Conservation (phyloP, 1,284 basidiomycete species). For the Sparassis latifolia region DNA sequence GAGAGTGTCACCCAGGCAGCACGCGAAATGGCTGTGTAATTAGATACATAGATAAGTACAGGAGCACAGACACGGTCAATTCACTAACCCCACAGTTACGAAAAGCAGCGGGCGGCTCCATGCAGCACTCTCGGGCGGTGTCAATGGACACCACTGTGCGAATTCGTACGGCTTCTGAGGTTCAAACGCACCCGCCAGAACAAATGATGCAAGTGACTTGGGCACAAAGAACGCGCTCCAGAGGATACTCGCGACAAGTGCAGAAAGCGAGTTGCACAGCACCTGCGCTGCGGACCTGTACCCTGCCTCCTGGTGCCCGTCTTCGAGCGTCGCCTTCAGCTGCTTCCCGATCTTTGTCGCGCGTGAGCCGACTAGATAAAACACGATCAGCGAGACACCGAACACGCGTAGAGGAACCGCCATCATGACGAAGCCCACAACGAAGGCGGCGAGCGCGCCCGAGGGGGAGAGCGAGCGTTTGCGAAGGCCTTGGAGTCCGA, state of each 20-base stretch:
- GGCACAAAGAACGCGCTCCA: slow-evolving; percentile 62
- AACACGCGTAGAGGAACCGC: slow-evolving; percentile 58
- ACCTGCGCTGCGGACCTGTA: slow-evolving; percentile 79
- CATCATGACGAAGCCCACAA: slow-evolving; percentile 66
- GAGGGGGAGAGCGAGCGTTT: slow-evolving; percentile 59
- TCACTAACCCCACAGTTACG: slow-evolving; percentile 62
- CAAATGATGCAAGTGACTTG: slow-evolving; percentile 17
- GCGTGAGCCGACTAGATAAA: slow-evolving; percentile 77
- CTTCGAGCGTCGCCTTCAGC: slow-evolving; percentile 73
- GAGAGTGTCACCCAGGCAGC: slow-evolving; percentile 79
- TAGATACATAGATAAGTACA: neutral
- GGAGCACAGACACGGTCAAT: neutral
- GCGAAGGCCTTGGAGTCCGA: slow-evolving; percentile 46
- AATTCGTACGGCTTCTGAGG: slow-evolving; percentile 21
- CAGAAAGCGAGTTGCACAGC: slow-evolving; percentile 72
- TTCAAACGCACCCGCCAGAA: slow-evolving; percentile 13
- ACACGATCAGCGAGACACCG: slow-evolving; percentile 69
- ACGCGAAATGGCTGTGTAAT: slow-evolving; percentile 62
- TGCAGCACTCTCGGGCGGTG: slow-evolving; percentile 30
- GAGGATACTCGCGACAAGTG: slow-evolving; percentile 52
- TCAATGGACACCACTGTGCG: slow-evolving; percentile 49
- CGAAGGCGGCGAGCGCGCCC: slow-evolving; percentile 72
- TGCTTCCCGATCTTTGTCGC: slow-evolving; percentile 81
- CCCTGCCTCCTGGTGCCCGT: slow-evolving; percentile 63
- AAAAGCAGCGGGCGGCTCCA: slow-evolving; percentile 60